A percentile compares a stretch with the other conserved stretches of the same genome.
These are phyloP conservation scores for Pyricularia grisea DNA, from an alignment of 2,329 filamentous ascomycete species.

Conservation along the genomic window DNA sequence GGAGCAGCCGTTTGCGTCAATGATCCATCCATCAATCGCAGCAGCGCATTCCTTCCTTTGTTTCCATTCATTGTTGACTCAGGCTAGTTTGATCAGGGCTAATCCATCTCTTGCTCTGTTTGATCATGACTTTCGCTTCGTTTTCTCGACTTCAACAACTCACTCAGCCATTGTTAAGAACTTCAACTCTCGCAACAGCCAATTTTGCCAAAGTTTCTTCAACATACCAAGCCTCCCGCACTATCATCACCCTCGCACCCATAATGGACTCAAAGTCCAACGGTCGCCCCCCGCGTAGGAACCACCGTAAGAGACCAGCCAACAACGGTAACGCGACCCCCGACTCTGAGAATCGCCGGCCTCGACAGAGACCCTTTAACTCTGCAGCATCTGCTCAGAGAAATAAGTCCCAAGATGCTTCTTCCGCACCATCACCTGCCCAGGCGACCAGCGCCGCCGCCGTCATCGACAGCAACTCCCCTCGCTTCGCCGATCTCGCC, in stretches of 20 bases:
- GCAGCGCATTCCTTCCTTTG: neutral
- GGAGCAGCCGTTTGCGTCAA: neutral
- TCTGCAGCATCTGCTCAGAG: neutral
- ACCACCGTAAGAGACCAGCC: neutral
- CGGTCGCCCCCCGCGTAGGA: neutral
- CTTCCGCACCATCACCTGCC: neutral
- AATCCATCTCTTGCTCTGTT: neutral
- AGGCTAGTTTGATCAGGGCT: neutral
- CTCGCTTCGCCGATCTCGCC: conserved; percentile 34
- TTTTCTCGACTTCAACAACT: neutral
- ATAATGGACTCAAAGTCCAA: neutral
- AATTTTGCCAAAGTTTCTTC: neutral
- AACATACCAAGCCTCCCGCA: neutral
- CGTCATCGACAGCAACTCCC: conserved; percentile 22
- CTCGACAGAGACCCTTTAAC: neutral
- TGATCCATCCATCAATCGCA: neutral
- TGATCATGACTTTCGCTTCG: neutral
- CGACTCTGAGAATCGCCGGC: neutral
- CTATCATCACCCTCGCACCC: neutral
- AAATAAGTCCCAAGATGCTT: neutral
- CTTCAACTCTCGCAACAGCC: neutral
- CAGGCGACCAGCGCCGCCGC: neutral
- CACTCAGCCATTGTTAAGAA: neutral
- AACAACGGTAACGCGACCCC: neutral
- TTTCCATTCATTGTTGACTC: neutral